Evolutionary conservation across 768 basidiomycete species (phyloP).

Genomic region (Pleurotus sapidus): DNA sequence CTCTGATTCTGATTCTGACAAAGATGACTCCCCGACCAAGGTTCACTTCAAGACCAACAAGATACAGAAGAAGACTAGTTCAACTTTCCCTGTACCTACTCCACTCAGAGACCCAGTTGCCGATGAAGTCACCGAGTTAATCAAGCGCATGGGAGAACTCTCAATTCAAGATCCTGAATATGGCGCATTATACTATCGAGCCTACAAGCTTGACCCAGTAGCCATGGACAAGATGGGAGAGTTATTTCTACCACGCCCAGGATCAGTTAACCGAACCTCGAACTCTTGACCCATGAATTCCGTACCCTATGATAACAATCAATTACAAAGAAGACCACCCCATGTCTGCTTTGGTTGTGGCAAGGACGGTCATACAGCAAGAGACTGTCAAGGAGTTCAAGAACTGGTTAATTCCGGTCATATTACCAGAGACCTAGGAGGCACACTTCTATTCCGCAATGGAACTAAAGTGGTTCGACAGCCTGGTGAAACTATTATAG

Average conservation of each 20-base stretch:
- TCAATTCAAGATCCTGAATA: conserved; percentile 6
- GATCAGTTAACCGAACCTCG: too few relatives aligned
- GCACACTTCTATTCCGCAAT: not conserved
- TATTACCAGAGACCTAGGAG: not conserved
- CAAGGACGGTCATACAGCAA: not conserved
- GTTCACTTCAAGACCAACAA: too few relatives aligned
- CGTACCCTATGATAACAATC: not conserved
- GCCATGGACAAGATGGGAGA: not conserved
- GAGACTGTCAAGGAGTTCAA: not conserved
- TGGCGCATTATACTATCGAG: conserved; percentile 1
- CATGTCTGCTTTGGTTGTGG: conserved; percentile 2
- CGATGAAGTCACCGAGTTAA: conserved; percentile 3
- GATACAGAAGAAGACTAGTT: not conserved
- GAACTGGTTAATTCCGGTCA: not conserved
- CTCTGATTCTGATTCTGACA: not conserved
- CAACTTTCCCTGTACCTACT: not conserved
- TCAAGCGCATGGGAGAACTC: conserved; percentile 1
- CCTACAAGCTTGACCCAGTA: conserved; percentile 3
- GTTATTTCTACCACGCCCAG: not conserved
- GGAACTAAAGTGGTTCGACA: not conserved
- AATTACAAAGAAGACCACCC: not conserved
- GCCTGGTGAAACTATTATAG: not conserved
- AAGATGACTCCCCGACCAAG: not conserved
- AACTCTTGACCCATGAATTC: not conserved
- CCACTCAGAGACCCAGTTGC: not conserved